Percentiles rank a stretch among this genome's conserved stretches.
These are phyloP conservation scores for Penicillium griseofulvum DNA, from an alignment of 2,329 filamentous ascomycete species.

Conservation along the genomic window DNA sequence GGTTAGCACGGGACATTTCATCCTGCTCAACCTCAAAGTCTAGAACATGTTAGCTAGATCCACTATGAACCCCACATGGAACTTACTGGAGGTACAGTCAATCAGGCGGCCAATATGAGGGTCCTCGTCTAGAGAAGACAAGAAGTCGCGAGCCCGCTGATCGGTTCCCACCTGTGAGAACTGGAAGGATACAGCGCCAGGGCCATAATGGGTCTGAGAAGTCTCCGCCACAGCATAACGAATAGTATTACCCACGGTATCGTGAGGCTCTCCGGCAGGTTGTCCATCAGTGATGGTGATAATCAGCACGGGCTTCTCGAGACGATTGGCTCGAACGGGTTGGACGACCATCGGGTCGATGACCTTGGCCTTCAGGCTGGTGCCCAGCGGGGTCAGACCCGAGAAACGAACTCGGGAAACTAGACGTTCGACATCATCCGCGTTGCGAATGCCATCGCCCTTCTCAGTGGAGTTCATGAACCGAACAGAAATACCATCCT, in stretches of 20 bases:
- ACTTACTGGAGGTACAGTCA: conserved; percentile 67
- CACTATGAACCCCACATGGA: not conserved
- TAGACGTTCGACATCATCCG: conserved; percentile 58
- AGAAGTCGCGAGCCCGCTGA: conserved; percentile 61
- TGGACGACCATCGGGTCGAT: conserved; percentile 59
- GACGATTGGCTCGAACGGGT: conserved; percentile 51
- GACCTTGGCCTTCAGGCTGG: conserved; percentile 61
- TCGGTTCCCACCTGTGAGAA: conserved; percentile 70
- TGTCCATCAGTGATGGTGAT: conserved; percentile 67
- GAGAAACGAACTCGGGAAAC: conserved; percentile 61
- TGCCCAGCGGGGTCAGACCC: conserved; percentile 66
- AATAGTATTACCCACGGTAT: conserved; percentile 58
- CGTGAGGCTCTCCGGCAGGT: conserved; percentile 60
- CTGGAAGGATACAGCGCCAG: conserved; percentile 62
- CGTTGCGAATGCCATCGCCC: conserved; percentile 56
- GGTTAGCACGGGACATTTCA: conserved; percentile 61
- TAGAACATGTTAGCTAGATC: conserved; percentile 30
- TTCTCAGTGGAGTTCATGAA: conserved; percentile 65
- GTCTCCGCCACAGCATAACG: conserved; percentile 54
- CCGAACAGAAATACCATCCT: conserved; percentile 65
- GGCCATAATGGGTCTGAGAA: conserved; percentile 52
- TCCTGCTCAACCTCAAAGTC: conserved; percentile 67
- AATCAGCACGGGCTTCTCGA: conserved; percentile 63
- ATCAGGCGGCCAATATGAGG: conserved; percentile 60
- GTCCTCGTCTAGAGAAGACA: conserved; percentile 63